Conservation (phyloP, 1,139 yeast species). For the Nadsonia starkeyi-henricii region DNA sequence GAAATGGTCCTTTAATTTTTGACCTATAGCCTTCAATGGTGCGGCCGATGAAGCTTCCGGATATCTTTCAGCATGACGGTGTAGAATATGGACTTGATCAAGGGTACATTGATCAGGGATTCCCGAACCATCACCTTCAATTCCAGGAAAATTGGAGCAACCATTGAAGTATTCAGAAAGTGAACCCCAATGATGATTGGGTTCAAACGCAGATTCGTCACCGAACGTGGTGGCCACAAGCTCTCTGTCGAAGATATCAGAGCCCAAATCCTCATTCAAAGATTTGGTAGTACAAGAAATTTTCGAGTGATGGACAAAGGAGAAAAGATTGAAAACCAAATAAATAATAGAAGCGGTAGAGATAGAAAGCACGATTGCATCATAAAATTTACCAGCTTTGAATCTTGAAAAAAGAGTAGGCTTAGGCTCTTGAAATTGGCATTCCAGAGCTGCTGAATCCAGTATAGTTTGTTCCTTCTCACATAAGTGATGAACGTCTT, state of each 20-base stretch:
- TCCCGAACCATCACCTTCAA: constrained; percentile 14
- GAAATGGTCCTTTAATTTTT: constrained; percentile 19
- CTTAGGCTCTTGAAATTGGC: too few species aligned
- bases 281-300: not conserved
- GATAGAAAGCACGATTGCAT: too few species aligned
- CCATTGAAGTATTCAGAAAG: constrained; percentile 28
- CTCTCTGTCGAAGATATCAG: not conserved
- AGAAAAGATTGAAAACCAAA: too few species aligned
- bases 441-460: too few species aligned
- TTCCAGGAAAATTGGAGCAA: constrained; percentile 22
- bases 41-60: constrained; percentile 24
- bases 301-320: too few species aligned
- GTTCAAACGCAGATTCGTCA: constrained; percentile 18
- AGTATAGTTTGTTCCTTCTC: too few species aligned
- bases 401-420: too few species aligned
- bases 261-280: not conserved
- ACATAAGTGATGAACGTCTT: too few species aligned
- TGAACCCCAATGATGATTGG: constrained; percentile 29
- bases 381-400: too few species aligned
- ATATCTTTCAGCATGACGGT: constrained; percentile 29
- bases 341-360: too few species aligned
- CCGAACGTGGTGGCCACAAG: not conserved
- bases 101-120: constrained; percentile 19
- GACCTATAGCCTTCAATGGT: constrained; percentile 18
- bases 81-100: constrained; percentile 28